Conservation (phyloP, 345 rosid species). For the Isatis tinctoria region DNA sequence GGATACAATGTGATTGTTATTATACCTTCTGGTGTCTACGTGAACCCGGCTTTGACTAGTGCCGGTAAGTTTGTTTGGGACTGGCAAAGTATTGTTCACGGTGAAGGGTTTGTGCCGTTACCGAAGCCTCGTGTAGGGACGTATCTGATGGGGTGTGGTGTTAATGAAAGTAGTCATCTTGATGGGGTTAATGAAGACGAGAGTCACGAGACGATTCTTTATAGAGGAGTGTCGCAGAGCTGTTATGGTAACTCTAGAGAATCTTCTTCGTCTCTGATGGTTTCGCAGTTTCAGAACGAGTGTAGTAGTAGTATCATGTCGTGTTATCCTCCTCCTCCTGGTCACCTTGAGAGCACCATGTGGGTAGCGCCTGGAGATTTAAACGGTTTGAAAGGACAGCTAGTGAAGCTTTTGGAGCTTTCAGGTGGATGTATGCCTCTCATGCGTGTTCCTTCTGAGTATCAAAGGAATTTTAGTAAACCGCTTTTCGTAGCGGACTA, state of each 20-base stretch:
- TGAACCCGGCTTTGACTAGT: slow-evolving; percentile 80
- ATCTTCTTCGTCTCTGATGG: slow-evolving; percentile 44
- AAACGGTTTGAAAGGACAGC: slow-evolving; percentile 69
- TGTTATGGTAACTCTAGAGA: slow-evolving; percentile 55
- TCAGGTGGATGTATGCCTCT: slow-evolving; percentile 83
- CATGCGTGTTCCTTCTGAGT: slow-evolving; percentile 65
- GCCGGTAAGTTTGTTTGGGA: slow-evolving; percentile 97
- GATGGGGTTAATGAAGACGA: slow-evolving; percentile 70
- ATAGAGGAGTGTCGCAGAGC: slow-evolving; percentile 55
- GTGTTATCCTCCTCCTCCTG: slow-evolving; percentile 57
- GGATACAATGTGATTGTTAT: slow-evolving; percentile 83
- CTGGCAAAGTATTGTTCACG: slow-evolving; percentile 93
- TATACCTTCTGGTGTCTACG: slow-evolving; percentile 80
- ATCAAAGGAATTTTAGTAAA: slow-evolving; percentile 70
- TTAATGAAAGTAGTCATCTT: slow-evolving; percentile 33
- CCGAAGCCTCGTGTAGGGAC: slow-evolving; percentile 44
- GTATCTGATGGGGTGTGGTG: slow-evolving; percentile 51
- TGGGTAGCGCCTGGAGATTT: slow-evolving; percentile 96
- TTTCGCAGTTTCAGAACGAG: slow-evolving; percentile 45
- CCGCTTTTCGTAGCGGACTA: slow-evolving; percentile 79
- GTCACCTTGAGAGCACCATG: slow-evolving; percentile 56
- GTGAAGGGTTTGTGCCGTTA: slow-evolving; percentile 80
- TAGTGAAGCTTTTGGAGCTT: slow-evolving; percentile 78
- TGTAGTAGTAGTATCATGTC: slow-evolving; percentile 22
- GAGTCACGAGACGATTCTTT: slow-evolving; percentile 40